Evolutionary conservation across 441 rosid species (phyloP).

Genomic region (Populus trichocarpa): DNA sequence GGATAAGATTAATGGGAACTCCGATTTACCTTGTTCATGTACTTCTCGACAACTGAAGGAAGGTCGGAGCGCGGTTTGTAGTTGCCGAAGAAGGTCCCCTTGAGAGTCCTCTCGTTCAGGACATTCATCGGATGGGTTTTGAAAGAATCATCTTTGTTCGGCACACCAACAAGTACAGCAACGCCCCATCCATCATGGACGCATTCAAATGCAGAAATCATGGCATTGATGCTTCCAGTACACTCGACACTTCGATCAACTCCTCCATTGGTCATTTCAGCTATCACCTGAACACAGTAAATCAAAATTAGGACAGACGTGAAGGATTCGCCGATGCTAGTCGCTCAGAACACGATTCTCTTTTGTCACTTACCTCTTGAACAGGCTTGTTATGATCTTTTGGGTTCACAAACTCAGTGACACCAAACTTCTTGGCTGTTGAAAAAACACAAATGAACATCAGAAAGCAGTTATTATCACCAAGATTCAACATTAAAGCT

Average conservation of each 20-base stretch:
- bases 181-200: conserved; percentile 51
- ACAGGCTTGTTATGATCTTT: conserved; percentile 29
- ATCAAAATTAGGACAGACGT: neutral
- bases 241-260: conserved; percentile 37
- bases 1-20: neutral
- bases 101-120: conserved; percentile 37
- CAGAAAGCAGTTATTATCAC: neutral
- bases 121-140: conserved; percentile 38
- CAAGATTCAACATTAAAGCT: neutral
- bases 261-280: conserved; percentile 41
- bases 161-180: conserved; percentile 40
- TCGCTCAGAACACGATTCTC: neutral
- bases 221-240: conserved; percentile 33
- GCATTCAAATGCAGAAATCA: conserved; percentile 43
- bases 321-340: neutral
- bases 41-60: conserved; percentile 38
- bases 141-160: conserved; percentile 40
- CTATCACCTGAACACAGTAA: conserved; percentile 22
- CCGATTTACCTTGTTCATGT: conserved; percentile 32
- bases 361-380: conserved; percentile 24
- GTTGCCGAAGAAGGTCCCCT: conserved; percentile 47
- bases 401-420: conserved; percentile 28
- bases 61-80: conserved; percentile 41
- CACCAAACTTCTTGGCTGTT: conserved; percentile 34
- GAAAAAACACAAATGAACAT: neutral